phyloP scores from a whole-genome alignment of 2,329 filamentous ascomycete species.

The Trichophyton benhamiae region DNA sequence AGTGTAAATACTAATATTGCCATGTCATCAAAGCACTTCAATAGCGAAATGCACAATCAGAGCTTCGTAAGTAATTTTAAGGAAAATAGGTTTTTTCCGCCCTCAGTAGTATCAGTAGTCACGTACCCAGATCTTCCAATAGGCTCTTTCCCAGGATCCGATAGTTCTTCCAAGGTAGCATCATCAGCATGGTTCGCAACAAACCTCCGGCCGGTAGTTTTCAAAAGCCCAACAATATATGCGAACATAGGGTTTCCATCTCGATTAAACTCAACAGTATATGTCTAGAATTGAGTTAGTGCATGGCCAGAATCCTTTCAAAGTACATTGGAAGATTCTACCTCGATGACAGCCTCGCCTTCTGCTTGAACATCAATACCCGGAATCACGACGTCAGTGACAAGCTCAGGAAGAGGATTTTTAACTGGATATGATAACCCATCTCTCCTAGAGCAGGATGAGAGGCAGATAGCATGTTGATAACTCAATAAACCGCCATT shows the following conservation, averaged over 20 bases:
- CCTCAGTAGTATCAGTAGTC: background rate
- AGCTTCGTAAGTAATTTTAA: conserved; percentile 6
- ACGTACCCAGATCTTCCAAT: conserved; percentile 41
- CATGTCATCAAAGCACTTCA: background rate
- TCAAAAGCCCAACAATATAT: conserved; percentile 43
- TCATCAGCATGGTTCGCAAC: conserved; percentile 46
- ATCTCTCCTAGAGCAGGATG: conserved; percentile 31
- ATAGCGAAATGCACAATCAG: background rate
- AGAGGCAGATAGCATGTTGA: conserved; percentile 51
- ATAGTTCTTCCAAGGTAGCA: conserved; percentile 35
- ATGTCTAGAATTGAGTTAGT: conserved; percentile 37
- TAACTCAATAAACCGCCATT: conserved; percentile 56
- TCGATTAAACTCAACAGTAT: conserved; percentile 47
- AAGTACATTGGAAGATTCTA: conserved; percentile 19
- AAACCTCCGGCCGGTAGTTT: conserved; percentile 37
- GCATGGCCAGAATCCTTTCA: background rate
- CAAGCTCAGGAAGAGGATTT: conserved; percentile 35
- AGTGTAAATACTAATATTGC: too few relatives aligned
- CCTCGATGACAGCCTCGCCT: conserved; percentile 44
- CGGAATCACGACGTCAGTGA: conserved; percentile 32
- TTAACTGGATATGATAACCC: conserved; percentile 35
- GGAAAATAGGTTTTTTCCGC: conserved; percentile 8
- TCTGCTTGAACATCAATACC: conserved; percentile 33
- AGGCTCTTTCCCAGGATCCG: conserved; percentile 34
- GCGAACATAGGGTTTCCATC: conserved; percentile 38